These are phyloP conservation scores for Mytilinidion resinicola DNA, from an alignment of 495 filamentous ascomycete genomes.

Conservation along the genomic window DNA sequence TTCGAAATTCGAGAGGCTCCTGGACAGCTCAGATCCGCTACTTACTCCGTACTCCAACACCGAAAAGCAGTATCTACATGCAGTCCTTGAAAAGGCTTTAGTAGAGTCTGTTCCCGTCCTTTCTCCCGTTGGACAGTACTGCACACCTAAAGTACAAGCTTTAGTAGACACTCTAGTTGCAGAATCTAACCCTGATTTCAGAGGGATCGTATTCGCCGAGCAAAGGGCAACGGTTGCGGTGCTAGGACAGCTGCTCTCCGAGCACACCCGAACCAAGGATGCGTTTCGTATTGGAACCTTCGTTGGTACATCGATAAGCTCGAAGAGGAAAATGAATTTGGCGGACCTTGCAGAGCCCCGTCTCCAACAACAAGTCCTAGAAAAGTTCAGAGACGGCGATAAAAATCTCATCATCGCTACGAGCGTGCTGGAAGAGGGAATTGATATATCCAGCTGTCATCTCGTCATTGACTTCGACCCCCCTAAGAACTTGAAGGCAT, in stretches of 20 bases:
- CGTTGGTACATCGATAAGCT: slow-evolving; percentile 60
- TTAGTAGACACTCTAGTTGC: slow-evolving; percentile 51
- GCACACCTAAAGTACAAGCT: slow-evolving; percentile 23
- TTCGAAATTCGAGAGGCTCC: slow-evolving; percentile 38
- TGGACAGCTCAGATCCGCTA: slow-evolving; percentile 30
- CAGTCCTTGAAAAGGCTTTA: slow-evolving; percentile 43
- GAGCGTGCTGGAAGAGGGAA: slow-evolving; percentile 83
- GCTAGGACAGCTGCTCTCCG: slow-evolving; percentile 57
- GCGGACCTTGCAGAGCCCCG: slow-evolving; percentile 54
- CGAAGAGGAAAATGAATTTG: slow-evolving; percentile 46
- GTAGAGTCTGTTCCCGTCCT: not conserved
- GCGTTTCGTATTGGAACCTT: slow-evolving; percentile 58
- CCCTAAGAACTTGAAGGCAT: slow-evolving; percentile 72
- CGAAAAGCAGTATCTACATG: slow-evolving; percentile 58
- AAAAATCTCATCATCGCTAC: slow-evolving; percentile 80
- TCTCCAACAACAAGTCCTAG: slow-evolving; percentile 54
- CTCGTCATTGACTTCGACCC: slow-evolving; percentile 79
- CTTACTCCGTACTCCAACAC: slow-evolving; percentile 40
- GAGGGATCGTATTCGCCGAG: slow-evolving; percentile 73
- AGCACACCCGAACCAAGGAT: slow-evolving; percentile 51
- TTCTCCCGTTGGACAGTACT: not conserved
- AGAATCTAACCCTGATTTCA: slow-evolving; percentile 43
- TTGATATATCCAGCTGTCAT: slow-evolving; percentile 82
- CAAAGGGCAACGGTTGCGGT: slow-evolving; percentile 65
- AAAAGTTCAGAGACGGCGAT: slow-evolving; percentile 59